phyloP scores from a whole-genome alignment of 345 rosid species.

The Cardamine occulta region DNA sequence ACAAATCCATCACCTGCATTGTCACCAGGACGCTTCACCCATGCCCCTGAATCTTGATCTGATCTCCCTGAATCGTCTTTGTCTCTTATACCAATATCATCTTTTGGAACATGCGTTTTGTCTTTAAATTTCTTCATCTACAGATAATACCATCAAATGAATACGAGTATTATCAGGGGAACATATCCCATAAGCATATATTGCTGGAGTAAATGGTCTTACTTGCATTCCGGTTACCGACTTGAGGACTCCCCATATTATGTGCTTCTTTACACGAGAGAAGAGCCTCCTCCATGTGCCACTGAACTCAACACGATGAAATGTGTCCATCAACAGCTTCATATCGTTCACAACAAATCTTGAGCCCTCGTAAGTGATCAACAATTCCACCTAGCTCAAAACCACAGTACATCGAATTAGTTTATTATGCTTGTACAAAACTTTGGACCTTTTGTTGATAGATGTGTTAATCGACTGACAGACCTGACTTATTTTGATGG shows the following conservation, averaged over 20 bases:
- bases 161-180: neutral
- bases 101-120: slow-evolving; percentile 65
- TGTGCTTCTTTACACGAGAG: slow-evolving; percentile 95
- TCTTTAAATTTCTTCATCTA: slow-evolving; percentile 98
- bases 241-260: slow-evolving; percentile 96
- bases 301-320: slow-evolving; percentile 80
- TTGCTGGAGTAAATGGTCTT: slow-evolving; percentile 24
- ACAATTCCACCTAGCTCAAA: slow-evolving; percentile 71
- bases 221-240: slow-evolving; percentile 99
- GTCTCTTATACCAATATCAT: slow-evolving; percentile 69
- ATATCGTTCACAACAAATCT: slow-evolving; percentile 92
- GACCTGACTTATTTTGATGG: slow-evolving; percentile 97
- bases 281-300: slow-evolving; percentile 98
- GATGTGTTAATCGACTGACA: slow-evolving; percentile 16
- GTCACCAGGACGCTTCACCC: slow-evolving; percentile 72
- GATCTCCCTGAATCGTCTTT: slow-evolving; percentile 62
- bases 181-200: neutral
- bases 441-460: neutral
- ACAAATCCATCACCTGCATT: slow-evolving; percentile 99
- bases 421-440: neutral
- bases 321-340: slow-evolving; percentile 93
- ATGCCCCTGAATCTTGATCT: slow-evolving; percentile 73
- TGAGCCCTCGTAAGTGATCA: slow-evolving; percentile 88
- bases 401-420: neutral
- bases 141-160: slow-evolving; percentile 11